A percentile compares a stretch with the other conserved stretches of the same genome.
phyloP scores from a whole-genome alignment of 2,329 filamentous ascomycete species.

The Colletotrichum incanum region DNA sequence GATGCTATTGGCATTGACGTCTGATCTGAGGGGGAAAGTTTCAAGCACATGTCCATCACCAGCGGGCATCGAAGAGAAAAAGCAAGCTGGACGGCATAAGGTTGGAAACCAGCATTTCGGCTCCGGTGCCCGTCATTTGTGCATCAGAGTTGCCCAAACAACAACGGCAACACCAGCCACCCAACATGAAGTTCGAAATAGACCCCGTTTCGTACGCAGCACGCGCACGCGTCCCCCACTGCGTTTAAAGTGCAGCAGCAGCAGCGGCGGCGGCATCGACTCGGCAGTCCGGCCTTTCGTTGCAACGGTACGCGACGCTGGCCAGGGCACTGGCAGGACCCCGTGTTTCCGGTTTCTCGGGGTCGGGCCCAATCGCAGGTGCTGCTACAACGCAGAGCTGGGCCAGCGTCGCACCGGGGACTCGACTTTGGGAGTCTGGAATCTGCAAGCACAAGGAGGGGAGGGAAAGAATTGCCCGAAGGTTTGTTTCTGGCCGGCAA shows the following conservation, averaged over 20 bases:
- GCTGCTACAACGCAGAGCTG: constrained; percentile 20
- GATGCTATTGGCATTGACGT: constrained; percentile 6
- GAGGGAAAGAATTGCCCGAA: constrained; percentile 14
- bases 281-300: not conserved
- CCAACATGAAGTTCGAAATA: constrained; percentile 1
- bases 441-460: constrained; percentile 1
- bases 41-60: not conserved
- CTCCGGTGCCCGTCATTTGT: not conserved
- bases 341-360: constrained; percentile 40
- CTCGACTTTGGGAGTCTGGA: constrained; percentile 20
- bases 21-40: constrained; percentile 7
- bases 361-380: constrained; percentile 27
- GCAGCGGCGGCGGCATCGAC: not conserved
- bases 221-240: not conserved
- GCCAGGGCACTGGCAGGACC: constrained; percentile 23
- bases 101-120: not conserved
- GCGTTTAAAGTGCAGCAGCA: not conserved
- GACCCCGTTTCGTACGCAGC: constrained; percentile 2
- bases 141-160: constrained; percentile 1
- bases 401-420: constrained; percentile 24
- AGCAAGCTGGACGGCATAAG: not conserved
- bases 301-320: constrained; percentile 9
- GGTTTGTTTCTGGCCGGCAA: not conserved
- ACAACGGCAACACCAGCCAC: not conserved
- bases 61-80: constrained; percentile 15